Conservation (phyloP, 768 basidiomycete species). For the Rubroboletus satanas region DNA sequence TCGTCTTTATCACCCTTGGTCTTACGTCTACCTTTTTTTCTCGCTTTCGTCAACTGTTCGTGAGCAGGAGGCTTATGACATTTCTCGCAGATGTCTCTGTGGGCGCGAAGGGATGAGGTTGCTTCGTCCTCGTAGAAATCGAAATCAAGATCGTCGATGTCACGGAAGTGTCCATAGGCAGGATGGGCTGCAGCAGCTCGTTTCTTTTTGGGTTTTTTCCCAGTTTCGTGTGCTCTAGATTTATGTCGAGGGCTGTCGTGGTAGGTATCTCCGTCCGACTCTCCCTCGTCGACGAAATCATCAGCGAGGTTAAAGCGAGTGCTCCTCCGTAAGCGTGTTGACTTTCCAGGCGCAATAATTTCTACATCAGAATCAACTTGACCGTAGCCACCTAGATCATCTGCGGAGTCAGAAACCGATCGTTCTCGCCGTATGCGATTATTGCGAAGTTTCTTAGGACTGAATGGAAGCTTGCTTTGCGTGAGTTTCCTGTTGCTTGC, state of each 20-base stretch:
- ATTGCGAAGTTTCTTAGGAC: slow-evolving; percentile 59
- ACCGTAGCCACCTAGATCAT: slow-evolving; percentile 38
- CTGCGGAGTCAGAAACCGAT: slow-evolving; percentile 35
- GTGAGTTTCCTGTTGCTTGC: neutral
- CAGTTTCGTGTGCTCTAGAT: neutral
- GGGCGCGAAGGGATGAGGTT: slow-evolving; percentile 49
- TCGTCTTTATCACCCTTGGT: slow-evolving; percentile 46
- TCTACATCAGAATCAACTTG: slow-evolving; percentile 29
- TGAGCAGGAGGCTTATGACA: slow-evolving; percentile 63
- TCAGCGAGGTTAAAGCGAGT: slow-evolving; percentile 37
- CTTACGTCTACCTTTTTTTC: slow-evolving; percentile 39
- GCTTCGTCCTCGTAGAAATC: slow-evolving; percentile 54
- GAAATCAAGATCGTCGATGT: slow-evolving; percentile 37
- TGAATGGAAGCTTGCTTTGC: slow-evolving; percentile 53
- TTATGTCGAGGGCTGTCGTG: slow-evolving; percentile 23
- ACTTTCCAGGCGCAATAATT: slow-evolving; percentile 37
- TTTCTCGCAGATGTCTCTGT: slow-evolving; percentile 68
- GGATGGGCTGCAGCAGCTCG: slow-evolving; percentile 40
- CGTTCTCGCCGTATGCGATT: slow-evolving; percentile 22
- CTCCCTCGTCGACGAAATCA: slow-evolving; percentile 22
- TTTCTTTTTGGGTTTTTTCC: slow-evolving; percentile 25
- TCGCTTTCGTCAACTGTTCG: slow-evolving; percentile 42
- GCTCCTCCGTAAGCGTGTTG: slow-evolving; percentile 43
- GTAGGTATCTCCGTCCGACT: slow-evolving; percentile 35
- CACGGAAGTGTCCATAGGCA: slow-evolving; percentile 47